Evolutionary conservation across 1,284 basidiomycete genomes (phyloP).

Genomic region (Taiwanofungus camphoratus): DNA sequence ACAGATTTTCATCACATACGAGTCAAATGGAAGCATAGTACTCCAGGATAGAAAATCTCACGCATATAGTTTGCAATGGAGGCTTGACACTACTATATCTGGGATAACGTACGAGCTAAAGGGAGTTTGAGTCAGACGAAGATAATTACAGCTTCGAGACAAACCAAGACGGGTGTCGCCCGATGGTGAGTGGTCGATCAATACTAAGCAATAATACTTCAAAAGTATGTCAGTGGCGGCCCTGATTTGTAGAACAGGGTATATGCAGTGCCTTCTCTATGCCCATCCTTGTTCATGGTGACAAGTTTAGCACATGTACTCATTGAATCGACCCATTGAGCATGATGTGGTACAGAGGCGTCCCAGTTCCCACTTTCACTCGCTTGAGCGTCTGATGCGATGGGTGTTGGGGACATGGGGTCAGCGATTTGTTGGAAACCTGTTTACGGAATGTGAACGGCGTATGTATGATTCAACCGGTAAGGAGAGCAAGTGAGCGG

Average conservation of each 20-base stretch:
- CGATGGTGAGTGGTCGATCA: slow-evolving; percentile 59
- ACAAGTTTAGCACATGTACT: slow-evolving; percentile 64
- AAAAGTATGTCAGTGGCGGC: background rate
- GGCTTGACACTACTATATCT: slow-evolving; percentile 51
- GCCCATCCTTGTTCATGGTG: slow-evolving; percentile 45
- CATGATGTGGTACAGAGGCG: slow-evolving; percentile 1
- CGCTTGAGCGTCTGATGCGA: background rate
- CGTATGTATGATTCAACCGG: too few relatives aligned
- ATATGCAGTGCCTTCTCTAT: slow-evolving; percentile 48
- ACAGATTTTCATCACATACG: slow-evolving; percentile 2
- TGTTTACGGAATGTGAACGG: too few relatives aligned
- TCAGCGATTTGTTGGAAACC: too few relatives aligned
- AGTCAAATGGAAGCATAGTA: background rate
- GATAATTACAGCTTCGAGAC: slow-evolving; percentile 6
- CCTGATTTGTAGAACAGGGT: background rate
- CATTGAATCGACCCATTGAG: slow-evolving; percentile 6
- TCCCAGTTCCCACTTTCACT: background rate
- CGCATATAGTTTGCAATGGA: slow-evolving; percentile 80
- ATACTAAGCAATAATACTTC: slow-evolving; percentile 42
- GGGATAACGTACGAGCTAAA: slow-evolving; percentile 43
- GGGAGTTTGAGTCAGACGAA: slow-evolving; percentile 1
- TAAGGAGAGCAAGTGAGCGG: too few relatives aligned
- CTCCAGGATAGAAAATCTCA: slow-evolving; percentile 30
- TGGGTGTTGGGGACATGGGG: background rate
- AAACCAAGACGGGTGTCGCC: slow-evolving; percentile 44